Evolutionary conservation across 257 asterid genomes (phyloP).

Genomic region (Leonotis leonurus): DNA sequence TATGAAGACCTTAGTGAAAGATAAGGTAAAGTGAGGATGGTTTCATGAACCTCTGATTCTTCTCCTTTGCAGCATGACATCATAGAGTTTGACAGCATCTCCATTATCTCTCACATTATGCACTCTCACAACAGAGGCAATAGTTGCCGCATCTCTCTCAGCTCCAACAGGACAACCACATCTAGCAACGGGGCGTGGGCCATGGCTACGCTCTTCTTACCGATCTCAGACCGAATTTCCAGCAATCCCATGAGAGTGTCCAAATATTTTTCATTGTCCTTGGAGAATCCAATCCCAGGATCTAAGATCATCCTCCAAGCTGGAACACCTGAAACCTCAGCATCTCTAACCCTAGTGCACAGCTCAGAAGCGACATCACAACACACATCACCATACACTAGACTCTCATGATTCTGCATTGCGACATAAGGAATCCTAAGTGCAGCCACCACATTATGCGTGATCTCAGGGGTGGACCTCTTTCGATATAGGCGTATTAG

Average conservation of each 20-base stretch:
- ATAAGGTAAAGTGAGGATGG: not conserved
- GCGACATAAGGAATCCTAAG: constrained; percentile 68
- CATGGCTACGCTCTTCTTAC: constrained; percentile 50
- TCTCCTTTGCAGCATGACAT: constrained; percentile 62
- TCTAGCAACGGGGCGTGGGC: constrained; percentile 61
- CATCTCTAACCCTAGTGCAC: constrained; percentile 39
- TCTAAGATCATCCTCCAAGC: constrained; percentile 90
- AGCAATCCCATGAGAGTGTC: constrained; percentile 55
- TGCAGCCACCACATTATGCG: constrained; percentile 47
- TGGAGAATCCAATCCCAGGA: constrained; percentile 92
- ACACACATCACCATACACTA: constrained; percentile 49
- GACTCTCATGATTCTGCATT: constrained; percentile 66
- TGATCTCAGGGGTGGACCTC: no score
- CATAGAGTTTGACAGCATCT: constrained; percentile 78
- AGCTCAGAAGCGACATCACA: constrained; percentile 65
- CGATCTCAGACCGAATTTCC: constrained; percentile 47
- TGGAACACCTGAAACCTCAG: constrained; percentile 78
- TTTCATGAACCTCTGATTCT: not conserved
- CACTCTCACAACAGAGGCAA: constrained; percentile 75
- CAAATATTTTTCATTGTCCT: constrained; percentile 64
- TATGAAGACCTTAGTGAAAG: not conserved
- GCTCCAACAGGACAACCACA: constrained; percentile 42
- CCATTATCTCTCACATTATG: constrained; percentile 62
- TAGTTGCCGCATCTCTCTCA: constrained; percentile 75
- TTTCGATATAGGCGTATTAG: no score